These are phyloP conservation scores for Rhododendron henanense DNA, from an alignment of 148 eudicot species.

Conservation along the genomic window DNA sequence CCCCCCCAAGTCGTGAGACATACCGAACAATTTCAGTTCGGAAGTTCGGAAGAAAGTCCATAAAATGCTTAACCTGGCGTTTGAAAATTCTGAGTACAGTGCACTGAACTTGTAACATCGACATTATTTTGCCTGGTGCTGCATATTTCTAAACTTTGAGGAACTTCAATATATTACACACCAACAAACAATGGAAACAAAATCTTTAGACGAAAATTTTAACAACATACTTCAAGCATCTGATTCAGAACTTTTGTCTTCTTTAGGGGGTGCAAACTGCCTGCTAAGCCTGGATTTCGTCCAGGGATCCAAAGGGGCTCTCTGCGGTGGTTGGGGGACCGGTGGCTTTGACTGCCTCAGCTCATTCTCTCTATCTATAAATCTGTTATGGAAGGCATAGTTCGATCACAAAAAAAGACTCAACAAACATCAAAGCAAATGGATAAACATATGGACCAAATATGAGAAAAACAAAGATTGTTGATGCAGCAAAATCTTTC, in stretches of 20 bases:
- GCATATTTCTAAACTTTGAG: neutral
- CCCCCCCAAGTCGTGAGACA: neutral
- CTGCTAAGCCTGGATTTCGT: conserved; percentile 72
- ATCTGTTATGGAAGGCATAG: conserved; percentile 38
- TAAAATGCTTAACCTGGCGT: neutral
- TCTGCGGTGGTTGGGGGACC: conserved; percentile 66
- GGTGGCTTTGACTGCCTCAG: conserved; percentile 90
- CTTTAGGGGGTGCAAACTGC: conserved; percentile 80
- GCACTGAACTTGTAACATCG: neutral
- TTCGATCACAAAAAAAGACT: neutral
- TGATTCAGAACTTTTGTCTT: conserved; percentile 59
- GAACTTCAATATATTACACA: neutral
- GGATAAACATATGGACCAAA: neutral
- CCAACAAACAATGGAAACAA: neutral
- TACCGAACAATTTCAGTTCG: neutral
- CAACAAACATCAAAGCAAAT: neutral
- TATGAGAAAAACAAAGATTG: neutral
- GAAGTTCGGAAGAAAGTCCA: neutral
- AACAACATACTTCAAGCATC: conserved; percentile 25
- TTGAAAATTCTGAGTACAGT: neutral
- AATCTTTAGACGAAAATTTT: neutral
- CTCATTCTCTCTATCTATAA: conserved; percentile 81
- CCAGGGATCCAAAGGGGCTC: conserved; percentile 90
- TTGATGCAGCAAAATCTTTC: neutral
- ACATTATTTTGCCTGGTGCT: neutral